Conservation (phyloP, 2,329 filamentous ascomycete genomes). For the Monilinia fructicola region DNA sequence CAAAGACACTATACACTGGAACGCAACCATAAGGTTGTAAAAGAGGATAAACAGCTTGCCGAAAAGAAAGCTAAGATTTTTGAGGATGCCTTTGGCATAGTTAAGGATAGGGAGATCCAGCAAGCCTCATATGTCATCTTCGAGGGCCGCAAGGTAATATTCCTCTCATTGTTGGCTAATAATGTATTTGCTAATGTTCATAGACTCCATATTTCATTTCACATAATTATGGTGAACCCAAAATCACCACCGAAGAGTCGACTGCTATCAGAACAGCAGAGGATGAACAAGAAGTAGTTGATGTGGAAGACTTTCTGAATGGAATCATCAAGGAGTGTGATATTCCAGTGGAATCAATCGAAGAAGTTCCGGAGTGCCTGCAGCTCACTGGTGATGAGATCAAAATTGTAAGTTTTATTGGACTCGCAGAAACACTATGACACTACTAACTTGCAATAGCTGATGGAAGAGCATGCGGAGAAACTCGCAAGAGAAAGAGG, state of each 20-base stretch:
- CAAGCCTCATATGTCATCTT: slow-evolving; percentile 1
- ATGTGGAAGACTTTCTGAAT: not conserved
- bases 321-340: not conserved
- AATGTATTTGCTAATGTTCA: not conserved
- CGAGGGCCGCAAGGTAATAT: not conserved
- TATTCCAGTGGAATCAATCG: not conserved
- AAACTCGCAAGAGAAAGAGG: not conserved
- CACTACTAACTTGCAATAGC: too few relatives aligned
- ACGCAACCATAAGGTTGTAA: too few relatives aligned
- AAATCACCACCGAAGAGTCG: not conserved
- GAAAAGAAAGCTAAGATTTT: not conserved
- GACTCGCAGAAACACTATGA: too few relatives aligned
- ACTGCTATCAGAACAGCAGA: too few relatives aligned
- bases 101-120: not conserved
- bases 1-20: not conserved
- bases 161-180: not conserved
- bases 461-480: too few relatives aligned
- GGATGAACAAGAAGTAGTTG: not conserved
- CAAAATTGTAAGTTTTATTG: too few relatives aligned
- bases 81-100: too few relatives aligned
- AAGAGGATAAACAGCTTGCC: too few relatives aligned
- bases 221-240: not conserved
- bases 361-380: not conserved
- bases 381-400: too few relatives aligned
- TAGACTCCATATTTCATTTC: slow-evolving; percentile 2